Conservation (phyloP, 257 asterid species). For the Ajuga chamaepitys region DNA sequence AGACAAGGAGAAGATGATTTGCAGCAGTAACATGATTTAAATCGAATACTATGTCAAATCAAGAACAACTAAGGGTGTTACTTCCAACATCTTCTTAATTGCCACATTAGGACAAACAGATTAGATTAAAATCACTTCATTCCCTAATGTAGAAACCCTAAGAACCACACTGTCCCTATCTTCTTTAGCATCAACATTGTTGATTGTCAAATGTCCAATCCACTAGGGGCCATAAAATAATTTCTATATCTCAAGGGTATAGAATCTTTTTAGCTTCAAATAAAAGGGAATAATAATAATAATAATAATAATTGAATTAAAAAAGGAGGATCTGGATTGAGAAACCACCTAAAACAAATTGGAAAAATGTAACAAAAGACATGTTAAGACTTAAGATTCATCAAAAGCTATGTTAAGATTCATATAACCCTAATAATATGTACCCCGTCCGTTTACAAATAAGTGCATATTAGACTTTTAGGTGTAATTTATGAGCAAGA, state of each 20-base stretch:
- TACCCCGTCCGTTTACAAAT: no score
- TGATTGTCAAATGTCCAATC: conserved; percentile 20
- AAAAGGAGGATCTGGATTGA: no score
- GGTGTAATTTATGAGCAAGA: no score
- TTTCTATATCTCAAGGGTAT: background rate
- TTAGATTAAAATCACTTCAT: background rate
- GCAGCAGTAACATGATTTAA: background rate
- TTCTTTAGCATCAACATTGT: conserved; percentile 25
- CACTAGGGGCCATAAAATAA: conserved; percentile 13
- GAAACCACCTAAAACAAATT: no score
- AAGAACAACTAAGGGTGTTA: conserved; percentile 3
- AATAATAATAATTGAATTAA: no score
- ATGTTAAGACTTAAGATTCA: no score
- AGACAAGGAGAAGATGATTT: background rate
- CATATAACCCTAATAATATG: no score
- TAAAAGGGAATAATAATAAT: no score
- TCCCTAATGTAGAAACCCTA: background rate
- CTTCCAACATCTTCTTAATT: background rate
- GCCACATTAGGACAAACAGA: background rate
- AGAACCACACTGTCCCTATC: conserved; percentile 21
- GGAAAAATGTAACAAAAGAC: no score
- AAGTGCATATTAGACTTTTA: no score
- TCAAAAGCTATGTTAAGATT: no score
- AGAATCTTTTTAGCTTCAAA: no score
- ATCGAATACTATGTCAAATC: conserved; percentile 13